These are phyloP conservation scores for Leptographium procerum DNA, from an alignment of 2,329 filamentous ascomycete species.

Conservation along the genomic window DNA sequence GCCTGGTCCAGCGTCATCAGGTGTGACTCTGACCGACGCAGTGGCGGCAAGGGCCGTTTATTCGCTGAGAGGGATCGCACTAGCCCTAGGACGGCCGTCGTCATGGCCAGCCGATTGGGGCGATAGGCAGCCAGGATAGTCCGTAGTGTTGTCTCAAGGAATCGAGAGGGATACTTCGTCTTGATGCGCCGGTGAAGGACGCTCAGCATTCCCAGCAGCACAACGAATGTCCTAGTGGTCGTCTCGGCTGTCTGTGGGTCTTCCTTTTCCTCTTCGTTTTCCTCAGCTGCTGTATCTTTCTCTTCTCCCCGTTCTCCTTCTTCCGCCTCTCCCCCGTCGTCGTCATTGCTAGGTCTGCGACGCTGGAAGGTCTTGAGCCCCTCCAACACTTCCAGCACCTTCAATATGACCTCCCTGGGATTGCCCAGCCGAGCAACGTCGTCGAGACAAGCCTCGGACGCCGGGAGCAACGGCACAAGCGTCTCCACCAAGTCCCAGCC, in stretches of 20 bases:
- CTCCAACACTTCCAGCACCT: slow-evolving; percentile 63
- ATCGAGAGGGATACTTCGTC: slow-evolving; percentile 67
- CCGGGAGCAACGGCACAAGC: slow-evolving; percentile 55
- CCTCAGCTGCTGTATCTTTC: slow-evolving; percentile 19
- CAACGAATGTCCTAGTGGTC: slow-evolving; percentile 8
- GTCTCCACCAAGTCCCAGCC: slow-evolving; percentile 77
- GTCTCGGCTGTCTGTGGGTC: slow-evolving; percentile 9
- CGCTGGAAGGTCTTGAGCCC: slow-evolving; percentile 29
- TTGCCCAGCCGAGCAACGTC: slow-evolving; percentile 69
- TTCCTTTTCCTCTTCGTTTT: slow-evolving; percentile 8
- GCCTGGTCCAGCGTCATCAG: slow-evolving; percentile 1
- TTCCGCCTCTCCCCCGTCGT: slow-evolving; percentile 22
- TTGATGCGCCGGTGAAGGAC: slow-evolving; percentile 65
- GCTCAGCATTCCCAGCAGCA: slow-evolving; percentile 56
- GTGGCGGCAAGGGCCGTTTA: slow-evolving; percentile 52
- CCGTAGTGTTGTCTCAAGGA: slow-evolving; percentile 65
- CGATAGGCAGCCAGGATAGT: slow-evolving; percentile 58
- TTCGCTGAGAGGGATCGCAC: slow-evolving; percentile 57
- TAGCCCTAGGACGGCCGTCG: slow-evolving; percentile 58
- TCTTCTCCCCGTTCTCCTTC: slow-evolving; percentile 18
- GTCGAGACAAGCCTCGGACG: slow-evolving; percentile 58
- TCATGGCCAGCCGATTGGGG: slow-evolving; percentile 53
- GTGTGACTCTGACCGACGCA: slow-evolving; percentile 34
- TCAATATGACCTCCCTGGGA: slow-evolving; percentile 70
- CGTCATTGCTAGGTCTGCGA: slow-evolving; percentile 28